Conservation (phyloP, 1,284 basidiomycete species). For the Cryptococcus hybrid region DNA sequence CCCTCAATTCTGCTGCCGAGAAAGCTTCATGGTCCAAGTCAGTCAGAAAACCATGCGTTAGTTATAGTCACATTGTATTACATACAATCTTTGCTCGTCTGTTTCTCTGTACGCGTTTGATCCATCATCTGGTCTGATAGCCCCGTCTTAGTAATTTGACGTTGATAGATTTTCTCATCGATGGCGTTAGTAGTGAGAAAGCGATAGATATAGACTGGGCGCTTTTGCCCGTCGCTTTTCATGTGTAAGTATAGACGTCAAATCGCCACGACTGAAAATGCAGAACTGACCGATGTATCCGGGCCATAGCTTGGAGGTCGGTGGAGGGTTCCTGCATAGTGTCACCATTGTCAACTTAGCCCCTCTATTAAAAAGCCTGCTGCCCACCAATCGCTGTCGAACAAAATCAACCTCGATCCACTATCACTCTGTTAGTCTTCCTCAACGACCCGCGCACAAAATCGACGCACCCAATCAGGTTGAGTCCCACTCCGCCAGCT, state of each 20-base stretch:
- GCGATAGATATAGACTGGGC: slow-evolving; percentile 89
- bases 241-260: neutral
- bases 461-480: slow-evolving; percentile 63
- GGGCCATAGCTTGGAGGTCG: slow-evolving; percentile 96
- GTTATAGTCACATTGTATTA: slow-evolving; percentile 69
- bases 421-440: slow-evolving; percentile 57
- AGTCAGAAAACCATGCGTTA: slow-evolving; percentile 59
- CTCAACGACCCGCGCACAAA: neutral
- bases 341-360: slow-evolving; percentile 3
- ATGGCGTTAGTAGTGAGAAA: slow-evolving; percentile 63
- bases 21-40: slow-evolving; percentile 60
- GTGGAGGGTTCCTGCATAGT: slow-evolving; percentile 46
- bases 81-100: slow-evolving; percentile 66
- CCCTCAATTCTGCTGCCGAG: slow-evolving; percentile 83
- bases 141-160: slow-evolving; percentile 95
- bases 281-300: slow-evolving; percentile 76
- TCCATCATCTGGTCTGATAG: slow-evolving; percentile 60
- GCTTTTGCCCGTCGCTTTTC: slow-evolving; percentile 86
- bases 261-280: slow-evolving; percentile 16
- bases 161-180: slow-evolving; percentile 55
- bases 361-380: neutral
- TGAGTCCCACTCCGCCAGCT: slow-evolving; percentile 92
- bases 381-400: slow-evolving; percentile 87
- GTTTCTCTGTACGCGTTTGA: slow-evolving; percentile 16
- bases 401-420: slow-evolving; percentile 72